Conservation (phyloP, 495 filamentous ascomycete genomes). For the Trichoderma asperelloides region DNA sequence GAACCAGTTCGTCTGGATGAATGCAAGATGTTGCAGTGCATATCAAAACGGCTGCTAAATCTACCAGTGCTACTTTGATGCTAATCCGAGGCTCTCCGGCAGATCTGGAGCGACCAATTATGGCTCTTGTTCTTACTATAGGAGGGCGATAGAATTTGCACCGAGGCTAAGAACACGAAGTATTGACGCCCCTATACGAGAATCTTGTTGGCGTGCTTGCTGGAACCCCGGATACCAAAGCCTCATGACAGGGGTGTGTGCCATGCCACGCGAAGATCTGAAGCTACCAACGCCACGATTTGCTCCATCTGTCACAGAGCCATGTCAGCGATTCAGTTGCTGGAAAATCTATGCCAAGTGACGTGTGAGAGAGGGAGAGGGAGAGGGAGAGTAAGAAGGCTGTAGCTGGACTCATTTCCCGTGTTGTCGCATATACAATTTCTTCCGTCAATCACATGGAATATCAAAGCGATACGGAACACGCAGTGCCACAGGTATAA, state of each 20-base stretch:
- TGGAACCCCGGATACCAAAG: neutral
- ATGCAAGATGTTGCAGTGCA: too few species aligned
- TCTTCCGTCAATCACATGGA: neutral
- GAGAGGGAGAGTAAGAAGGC: neutral
- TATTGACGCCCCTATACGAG: neutral
- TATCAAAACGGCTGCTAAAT: neutral
- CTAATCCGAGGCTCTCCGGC: neutral
- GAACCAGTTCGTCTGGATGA: too few species aligned
- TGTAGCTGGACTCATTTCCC: neutral
- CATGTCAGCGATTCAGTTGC: neutral
- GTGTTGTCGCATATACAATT: neutral
- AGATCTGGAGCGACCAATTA: neutral
- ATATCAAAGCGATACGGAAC: neutral
- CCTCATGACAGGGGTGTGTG: neutral
- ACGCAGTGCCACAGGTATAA: neutral
- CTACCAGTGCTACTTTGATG: neutral
- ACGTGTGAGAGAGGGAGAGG: neutral
- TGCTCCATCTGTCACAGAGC: neutral
- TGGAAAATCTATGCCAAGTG: neutral
- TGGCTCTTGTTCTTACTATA: neutral
- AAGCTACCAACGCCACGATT: conserved; percentile 2
- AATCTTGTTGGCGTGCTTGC: neutral
- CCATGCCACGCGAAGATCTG: conserved; percentile 6
- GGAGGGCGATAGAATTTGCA: neutral
- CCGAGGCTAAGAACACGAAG: neutral